A percentile compares a stretch with the other conserved stretches of the same genome.
Conservation (phyloP, 257 asterid genomes). For the Paraleonurus japonicus region DNA sequence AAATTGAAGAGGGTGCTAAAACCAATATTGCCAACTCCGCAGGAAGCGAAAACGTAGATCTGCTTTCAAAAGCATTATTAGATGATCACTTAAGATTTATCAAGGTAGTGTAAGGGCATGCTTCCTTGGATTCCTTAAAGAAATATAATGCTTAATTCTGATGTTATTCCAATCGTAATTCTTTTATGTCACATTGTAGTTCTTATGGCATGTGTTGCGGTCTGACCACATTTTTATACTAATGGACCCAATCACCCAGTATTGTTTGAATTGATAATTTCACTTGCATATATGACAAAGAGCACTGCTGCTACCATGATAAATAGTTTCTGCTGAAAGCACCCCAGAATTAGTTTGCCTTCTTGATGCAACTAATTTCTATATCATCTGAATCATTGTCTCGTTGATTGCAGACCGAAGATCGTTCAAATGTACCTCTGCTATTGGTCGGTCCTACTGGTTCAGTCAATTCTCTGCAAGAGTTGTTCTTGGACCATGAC, state of each 20-base stretch:
- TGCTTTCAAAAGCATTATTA: slow-evolving; percentile 45
- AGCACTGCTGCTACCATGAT: slow-evolving; percentile 1
- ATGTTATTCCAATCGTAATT: neutral
- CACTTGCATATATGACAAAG: slow-evolving; percentile 5
- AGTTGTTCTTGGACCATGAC: slow-evolving; percentile 54
- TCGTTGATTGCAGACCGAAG: slow-evolving; percentile 53
- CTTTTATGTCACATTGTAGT: neutral
- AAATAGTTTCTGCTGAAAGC: slow-evolving; percentile 9
- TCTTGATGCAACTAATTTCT: slow-evolving; percentile 14
- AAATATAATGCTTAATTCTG: neutral
- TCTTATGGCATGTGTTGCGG: neutral
- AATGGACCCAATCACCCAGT: neutral
- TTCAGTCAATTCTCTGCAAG: slow-evolving; percentile 50
- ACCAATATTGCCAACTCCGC: slow-evolving; percentile 26
- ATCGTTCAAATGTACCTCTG: slow-evolving; percentile 65
- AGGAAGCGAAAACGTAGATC: slow-evolving; percentile 32
- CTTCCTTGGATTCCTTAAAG: neutral
- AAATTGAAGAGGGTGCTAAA: slow-evolving; percentile 28
- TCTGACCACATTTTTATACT: neutral
- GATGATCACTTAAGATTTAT: slow-evolving; percentile 40
- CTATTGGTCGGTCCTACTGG: slow-evolving; percentile 59
- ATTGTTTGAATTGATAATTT: slow-evolving; percentile 4
- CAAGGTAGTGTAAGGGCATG: slow-evolving; percentile 45
- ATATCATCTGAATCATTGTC: slow-evolving; percentile 29
- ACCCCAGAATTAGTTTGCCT: slow-evolving; percentile 1